phyloP scores from a whole-genome alignment of 768 basidiomycete species.

The Stropharia rugosoannulata region DNA sequence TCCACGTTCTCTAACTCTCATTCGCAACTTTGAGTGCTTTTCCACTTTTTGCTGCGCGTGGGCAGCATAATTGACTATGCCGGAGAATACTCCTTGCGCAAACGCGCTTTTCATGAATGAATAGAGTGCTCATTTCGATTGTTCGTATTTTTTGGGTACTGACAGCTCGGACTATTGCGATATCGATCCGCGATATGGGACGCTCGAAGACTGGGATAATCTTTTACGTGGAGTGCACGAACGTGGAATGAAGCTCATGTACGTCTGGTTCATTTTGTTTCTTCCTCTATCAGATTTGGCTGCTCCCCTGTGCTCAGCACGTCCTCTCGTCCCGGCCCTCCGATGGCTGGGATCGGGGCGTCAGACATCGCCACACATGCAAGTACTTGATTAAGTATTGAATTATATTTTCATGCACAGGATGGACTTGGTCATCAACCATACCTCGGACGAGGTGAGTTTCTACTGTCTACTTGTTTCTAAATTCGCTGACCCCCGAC shows the following conservation, averaged over 20 bases:
- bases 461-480: not conserved
- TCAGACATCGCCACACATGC: not conserved
- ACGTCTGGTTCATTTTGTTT: constrained; percentile 16
- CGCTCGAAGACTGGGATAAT: constrained; percentile 57
- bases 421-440: constrained; percentile 80
- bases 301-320: too few relatives aligned
- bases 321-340: too few relatives aligned
- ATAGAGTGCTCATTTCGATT: not conserved
- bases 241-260: constrained; percentile 73
- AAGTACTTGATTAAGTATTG: not conserved
- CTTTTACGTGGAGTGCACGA: constrained; percentile 54
- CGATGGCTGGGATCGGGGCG: not conserved
- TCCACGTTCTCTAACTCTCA: too few relatives aligned
- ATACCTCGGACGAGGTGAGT: constrained; percentile 62
- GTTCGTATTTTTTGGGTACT: not conserved
- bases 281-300: not conserved
- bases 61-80: too few relatives aligned
- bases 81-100: too few relatives aligned
- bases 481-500: not conserved
- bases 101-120: too few relatives aligned
- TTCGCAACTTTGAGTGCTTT: too few relatives aligned
- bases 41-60: too few relatives aligned
- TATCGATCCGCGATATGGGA: constrained; percentile 66
- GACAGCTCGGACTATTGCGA: constrained; percentile 61
- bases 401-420: constrained; percentile 26